Evolutionary conservation across 2,329 filamentous ascomycete genomes (phyloP), one percentile per base, ranked within the genome.

Genomic region (Cladosporium halotolerans): DNA sequence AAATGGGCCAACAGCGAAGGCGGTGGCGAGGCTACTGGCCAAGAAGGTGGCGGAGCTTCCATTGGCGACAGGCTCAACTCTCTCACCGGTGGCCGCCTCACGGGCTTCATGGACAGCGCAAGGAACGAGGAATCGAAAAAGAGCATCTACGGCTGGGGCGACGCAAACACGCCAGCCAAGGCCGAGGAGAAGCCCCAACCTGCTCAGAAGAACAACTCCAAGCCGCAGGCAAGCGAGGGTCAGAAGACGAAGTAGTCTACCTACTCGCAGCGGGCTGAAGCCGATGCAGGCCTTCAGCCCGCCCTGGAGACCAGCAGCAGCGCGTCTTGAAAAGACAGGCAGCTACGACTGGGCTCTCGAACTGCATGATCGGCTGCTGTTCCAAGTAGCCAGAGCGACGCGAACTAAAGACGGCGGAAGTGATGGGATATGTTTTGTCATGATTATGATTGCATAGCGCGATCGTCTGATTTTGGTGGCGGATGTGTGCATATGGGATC

Each of bases 41-140:
- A 14, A n/a, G 43, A 46, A 9, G 44, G 38, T 6, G 62, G 67
- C 16, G 67, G 68, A 9, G 56, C 61, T 6, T 62, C 68, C 0
- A 70, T 74, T 36, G 72, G 72, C n/a, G 70, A 74, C 53, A 69
- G 68, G 52, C 58, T 74, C 14, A 73, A 73, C 51, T 61, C 52
- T 16, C 56, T 73, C 9, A 72, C 68, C 0, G 71, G 72, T 8
- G 71, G 72, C 19, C 46, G 69, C 14, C 61, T 71, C 46, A 58
- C 63, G 44, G 70, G 66, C 48, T 59, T 72, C 46, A 68, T 68
- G 60, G 39, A 54, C n/a, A 23, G 45, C 16, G 59, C 58, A 3
- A 56, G 50, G 43, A 32, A 36, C 7, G 48, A 58, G 33, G 28
- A 46, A 34, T 45, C 55, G 9, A 63, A 58, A 44, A 54, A 56